Base-by-base conservation (phyloP, 2,329 filamentous ascomycete species). In the Fusarium papillatum region DNA sequence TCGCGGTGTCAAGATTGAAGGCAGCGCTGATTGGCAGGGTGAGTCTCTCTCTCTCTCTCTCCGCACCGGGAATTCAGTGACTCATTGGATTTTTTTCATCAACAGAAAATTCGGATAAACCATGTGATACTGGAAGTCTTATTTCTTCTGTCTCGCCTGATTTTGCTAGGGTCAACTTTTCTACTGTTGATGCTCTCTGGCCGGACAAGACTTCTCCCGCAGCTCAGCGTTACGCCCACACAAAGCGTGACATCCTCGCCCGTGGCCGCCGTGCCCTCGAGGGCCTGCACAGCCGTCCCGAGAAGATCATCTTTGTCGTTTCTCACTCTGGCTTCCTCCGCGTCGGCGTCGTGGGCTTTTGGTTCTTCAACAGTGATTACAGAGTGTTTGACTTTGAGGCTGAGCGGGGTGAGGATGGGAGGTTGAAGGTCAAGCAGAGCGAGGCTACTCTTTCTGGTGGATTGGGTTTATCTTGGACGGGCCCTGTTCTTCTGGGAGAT, bases 1-100 rank as follows among this genome's bases (percentile, higher is more conserved):
- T 24, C 83, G 82, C 53, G 90, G 89, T 1, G 84, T 92, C 24
- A 87, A 85, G 57, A 86, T 93, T 29, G 83, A 89, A 60, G 88
- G 90, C 2, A 87, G 91, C 77, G 91, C 92, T 6, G 86, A 87
- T 66, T 94, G 92, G 92, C 92, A 94, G 85, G 90, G 90, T 91
- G 81, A 67, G 79, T 19, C 19, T 57, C 29, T 19, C 29, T 19
- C 29, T 19, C 29, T 19, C 19, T 46, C 29, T 19, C 29, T 17
- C 19, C 19, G 14, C n/a, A 39, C 48, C 29, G 17, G 24, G 38
- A 29, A 17, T 29, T 8, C 57, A 2, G 17, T 29, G 29, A 46
- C 34, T 14, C 24, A 22, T 14, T 10, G 29, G 50, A 53, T 16
- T 39, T 36, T 39, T 24, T 31, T 36, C 34, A 3, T 9, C 17